Evolutionary conservation across 495 filamentous ascomycete species (phyloP).

Genomic region (Rhypophila decipiens): DNA sequence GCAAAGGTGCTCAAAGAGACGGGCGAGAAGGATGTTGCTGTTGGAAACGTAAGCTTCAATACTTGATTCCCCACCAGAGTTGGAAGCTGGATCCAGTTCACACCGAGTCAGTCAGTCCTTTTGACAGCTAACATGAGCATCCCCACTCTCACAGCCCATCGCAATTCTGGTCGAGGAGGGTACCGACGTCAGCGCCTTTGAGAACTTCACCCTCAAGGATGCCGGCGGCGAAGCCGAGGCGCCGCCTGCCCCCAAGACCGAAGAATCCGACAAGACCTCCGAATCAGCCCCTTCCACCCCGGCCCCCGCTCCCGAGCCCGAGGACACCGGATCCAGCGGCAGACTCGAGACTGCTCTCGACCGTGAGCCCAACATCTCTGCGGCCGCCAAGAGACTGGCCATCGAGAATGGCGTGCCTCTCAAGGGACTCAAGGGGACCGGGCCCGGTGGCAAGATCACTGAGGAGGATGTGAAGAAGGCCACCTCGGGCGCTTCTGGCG

Average conservation of each 20-base stretch:
- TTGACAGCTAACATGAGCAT: constrained; percentile 9
- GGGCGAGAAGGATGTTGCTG: constrained; percentile 90
- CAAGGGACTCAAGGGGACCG: constrained; percentile 78
- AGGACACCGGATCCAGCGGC: constrained; percentile 69
- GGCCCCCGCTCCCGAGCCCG: constrained; percentile 53
- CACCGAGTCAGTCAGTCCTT: neutral
- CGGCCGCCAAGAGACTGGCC: constrained; percentile 73
- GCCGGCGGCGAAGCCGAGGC: constrained; percentile 75
- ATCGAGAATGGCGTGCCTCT: constrained; percentile 79
- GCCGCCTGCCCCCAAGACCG: constrained; percentile 46
- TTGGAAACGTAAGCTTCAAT: constrained; percentile 77
- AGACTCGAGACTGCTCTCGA: constrained; percentile 77
- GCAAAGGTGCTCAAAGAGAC: constrained; percentile 92
- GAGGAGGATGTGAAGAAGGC: constrained; percentile 89
- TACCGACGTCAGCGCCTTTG: constrained; percentile 77
- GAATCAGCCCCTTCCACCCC: constrained; percentile 48
- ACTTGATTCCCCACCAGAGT: constrained; percentile 10
- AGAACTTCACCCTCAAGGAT: constrained; percentile 79
- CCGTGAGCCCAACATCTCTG: constrained; percentile 64
- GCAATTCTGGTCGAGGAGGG: constrained; percentile 91
- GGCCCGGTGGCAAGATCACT: constrained; percentile 79
- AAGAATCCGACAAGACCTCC: constrained; percentile 35
- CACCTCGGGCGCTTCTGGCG: constrained; percentile 25
- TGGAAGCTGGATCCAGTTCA: constrained; percentile 6
- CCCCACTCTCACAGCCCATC: constrained; percentile 63